These are phyloP conservation scores for Neofusicoccum laricinum DNA, from an alignment of 2,329 filamentous ascomycete species.

Conservation along the genomic window DNA sequence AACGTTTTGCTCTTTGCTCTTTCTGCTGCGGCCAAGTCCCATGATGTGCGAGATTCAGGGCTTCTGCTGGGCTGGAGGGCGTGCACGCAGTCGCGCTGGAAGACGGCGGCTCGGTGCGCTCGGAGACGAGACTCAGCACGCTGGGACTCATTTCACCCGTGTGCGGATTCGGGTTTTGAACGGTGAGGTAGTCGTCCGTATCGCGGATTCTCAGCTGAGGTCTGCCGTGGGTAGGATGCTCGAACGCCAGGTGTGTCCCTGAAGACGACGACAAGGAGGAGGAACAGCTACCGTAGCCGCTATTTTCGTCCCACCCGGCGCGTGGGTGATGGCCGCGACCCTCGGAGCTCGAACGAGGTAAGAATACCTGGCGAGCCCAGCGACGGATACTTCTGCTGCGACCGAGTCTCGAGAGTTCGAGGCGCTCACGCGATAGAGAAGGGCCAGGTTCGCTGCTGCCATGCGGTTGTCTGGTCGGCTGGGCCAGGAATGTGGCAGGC, in stretches of 20 bases:
- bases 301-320: too few relatives aligned
- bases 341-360: background rate
- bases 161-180: slow-evolving; percentile 14
- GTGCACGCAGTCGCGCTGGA: background rate
- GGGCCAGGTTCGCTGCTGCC: background rate
- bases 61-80: background rate
- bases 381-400: background rate
- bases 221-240: slow-evolving; percentile 6
- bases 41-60: background rate
- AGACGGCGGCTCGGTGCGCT: background rate
- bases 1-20: background rate
- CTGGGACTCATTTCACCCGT: slow-evolving; percentile 12
- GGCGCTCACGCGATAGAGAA: background rate
- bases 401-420: background rate
- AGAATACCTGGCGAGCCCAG: background rate
- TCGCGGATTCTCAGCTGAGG: background rate
- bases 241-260: background rate
- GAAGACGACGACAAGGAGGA: slow-evolving; percentile 6
- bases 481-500: slow-evolving; percentile 9
- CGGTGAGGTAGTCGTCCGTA: slow-evolving; percentile 14
- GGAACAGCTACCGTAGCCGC: background rate
- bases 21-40: background rate
- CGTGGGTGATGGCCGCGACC: background rate
- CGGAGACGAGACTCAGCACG: background rate
- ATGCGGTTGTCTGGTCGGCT: background rate